Evolutionary conservation across 2,329 filamentous ascomycete species (phyloP).

Genomic region (Aspergillus eucalypticola): DNA sequence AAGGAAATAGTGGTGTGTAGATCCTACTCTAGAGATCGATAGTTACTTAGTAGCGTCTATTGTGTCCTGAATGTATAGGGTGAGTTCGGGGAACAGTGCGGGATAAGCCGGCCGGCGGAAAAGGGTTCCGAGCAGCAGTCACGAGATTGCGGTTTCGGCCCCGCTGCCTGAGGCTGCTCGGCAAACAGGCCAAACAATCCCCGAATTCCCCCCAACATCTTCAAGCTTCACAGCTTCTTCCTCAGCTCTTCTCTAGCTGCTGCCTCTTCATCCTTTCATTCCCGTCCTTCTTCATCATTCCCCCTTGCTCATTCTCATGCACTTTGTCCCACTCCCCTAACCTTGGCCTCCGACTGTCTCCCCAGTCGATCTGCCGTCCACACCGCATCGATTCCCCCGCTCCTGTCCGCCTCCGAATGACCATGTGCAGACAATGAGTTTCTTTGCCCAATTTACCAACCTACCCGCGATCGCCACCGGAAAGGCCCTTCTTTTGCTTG

Average conservation of each 20-base stretch:
- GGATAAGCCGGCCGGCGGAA: not conserved
- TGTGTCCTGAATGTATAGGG: no score
- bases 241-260: not conserved
- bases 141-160: not conserved
- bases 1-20: no score
- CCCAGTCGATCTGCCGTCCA: not conserved
- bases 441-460: conserved; percentile 30
- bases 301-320: not conserved
- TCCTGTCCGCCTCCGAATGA: conserved; percentile 5
- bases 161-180: not conserved
- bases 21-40: no score
- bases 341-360: not conserved
- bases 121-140: not conserved
- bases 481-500: conserved; percentile 76
- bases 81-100: no score
- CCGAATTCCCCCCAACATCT: not conserved
- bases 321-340: not conserved
- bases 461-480: conserved; percentile 57
- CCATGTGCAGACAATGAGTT: conserved; percentile 35
- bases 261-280: not conserved
- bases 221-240: not conserved
- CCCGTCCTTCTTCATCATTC: not conserved
- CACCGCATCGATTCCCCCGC: not conserved
- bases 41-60: no score
- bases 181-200: not conserved